Conservation (phyloP, 148 eudicot species). For the Arbutus unedo region DNA sequence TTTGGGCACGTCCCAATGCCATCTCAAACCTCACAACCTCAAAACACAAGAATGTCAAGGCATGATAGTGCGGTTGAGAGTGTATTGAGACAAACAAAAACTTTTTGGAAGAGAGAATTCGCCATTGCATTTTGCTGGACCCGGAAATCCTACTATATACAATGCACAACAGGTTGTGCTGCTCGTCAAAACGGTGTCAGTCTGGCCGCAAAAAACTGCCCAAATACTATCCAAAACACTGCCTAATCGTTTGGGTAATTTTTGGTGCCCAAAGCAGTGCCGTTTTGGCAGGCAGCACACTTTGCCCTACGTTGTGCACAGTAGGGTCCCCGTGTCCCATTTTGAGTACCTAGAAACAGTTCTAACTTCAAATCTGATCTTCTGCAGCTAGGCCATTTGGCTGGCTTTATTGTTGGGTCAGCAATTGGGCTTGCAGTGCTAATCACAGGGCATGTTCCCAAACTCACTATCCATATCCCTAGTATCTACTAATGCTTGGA, state of each 20-base stretch:
- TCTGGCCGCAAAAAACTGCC: too few relatives aligned
- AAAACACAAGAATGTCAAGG: not conserved
- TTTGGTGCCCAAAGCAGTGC: too few relatives aligned
- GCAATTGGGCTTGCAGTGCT: conserved; percentile 73
- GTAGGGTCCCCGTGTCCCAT: not conserved
- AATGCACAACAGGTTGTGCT: too few relatives aligned
- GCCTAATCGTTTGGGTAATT: too few relatives aligned
- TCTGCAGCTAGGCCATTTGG: conserved; percentile 48
- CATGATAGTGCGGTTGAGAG: not conserved
- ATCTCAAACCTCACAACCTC: too few relatives aligned
- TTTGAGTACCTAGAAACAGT: not conserved
- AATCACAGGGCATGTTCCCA: conserved; percentile 57
- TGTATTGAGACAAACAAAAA: not conserved
- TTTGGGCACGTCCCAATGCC: too few relatives aligned
- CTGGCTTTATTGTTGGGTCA: conserved; percentile 66
- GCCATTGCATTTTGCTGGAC: too few relatives aligned
- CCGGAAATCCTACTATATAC: too few relatives aligned
- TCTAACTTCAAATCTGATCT: not conserved
- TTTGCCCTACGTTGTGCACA: too few relatives aligned
- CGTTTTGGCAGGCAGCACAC: too few relatives aligned
- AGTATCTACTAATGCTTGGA: not conserved
- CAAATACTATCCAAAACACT: too few relatives aligned
- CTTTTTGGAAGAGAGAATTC: not conserved
- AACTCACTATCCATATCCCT: not conserved
- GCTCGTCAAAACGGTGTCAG: too few relatives aligned